Percentiles rank a stretch among this genome's conserved stretches.
phyloP scores from a whole-genome alignment of 1,284 basidiomycete genomes.

The Gymnopus androsaceus region DNA sequence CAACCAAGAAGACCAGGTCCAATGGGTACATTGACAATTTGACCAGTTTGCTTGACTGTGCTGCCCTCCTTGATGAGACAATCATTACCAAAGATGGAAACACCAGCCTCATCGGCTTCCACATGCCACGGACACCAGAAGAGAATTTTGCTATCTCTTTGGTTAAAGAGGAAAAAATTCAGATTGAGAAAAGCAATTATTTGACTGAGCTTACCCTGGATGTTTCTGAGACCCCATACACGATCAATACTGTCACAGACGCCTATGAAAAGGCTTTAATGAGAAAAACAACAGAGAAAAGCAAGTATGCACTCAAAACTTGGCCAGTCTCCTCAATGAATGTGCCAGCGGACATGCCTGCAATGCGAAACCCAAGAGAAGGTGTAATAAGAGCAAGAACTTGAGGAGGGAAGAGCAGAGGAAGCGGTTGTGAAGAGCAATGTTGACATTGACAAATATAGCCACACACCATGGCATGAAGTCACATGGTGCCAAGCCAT shows the following conservation, averaged over 20 bases:
- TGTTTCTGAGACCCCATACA: constrained; percentile 92
- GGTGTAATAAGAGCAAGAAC: too few relatives aligned
- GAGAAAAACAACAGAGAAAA: constrained; percentile 23
- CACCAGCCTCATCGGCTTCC: constrained; percentile 99
- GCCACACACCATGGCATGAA: too few relatives aligned
- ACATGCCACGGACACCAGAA: constrained; percentile 98
- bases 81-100: constrained; percentile 99
- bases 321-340: constrained; percentile 99
- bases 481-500: too few relatives aligned
- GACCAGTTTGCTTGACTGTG: constrained; percentile 99
- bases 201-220: constrained; percentile 65
- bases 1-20: constrained; percentile 95
- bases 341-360: constrained; percentile 85
- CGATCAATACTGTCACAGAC: constrained; percentile 99
- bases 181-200: background rate
- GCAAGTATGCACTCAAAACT: constrained; percentile 80
- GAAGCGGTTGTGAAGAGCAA: too few relatives aligned
- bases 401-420: too few relatives aligned
- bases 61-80: constrained; percentile 99
- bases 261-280: constrained; percentile 50
- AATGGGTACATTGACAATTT: constrained; percentile 99
- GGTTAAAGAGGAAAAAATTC: constrained; percentile 47
- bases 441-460: too few relatives aligned
- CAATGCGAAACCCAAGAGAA: constrained; percentile 98
- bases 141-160: constrained; percentile 99